Conservation (phyloP, 345 rosid genomes). For the Trapa incisa region DNA sequence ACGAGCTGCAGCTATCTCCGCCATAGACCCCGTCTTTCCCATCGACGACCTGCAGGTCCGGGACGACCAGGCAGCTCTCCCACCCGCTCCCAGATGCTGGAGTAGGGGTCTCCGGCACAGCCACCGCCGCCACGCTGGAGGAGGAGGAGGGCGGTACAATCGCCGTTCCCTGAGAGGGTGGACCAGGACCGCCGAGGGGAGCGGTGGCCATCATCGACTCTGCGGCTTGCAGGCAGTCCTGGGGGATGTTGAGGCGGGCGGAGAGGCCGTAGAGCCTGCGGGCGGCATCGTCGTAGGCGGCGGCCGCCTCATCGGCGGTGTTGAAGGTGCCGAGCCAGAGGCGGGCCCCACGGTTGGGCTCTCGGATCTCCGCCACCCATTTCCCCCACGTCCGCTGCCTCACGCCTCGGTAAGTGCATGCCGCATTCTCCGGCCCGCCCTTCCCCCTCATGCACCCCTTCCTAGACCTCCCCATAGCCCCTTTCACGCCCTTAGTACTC, state of each 20-base stretch:
- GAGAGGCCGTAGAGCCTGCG: not conserved
- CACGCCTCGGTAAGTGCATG: constrained; percentile 17
- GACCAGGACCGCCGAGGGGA: not conserved
- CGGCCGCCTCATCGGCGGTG: not conserved
- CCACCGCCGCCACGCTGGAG: not conserved
- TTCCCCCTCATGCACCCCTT: constrained; percentile 6
- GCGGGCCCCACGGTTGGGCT: constrained; percentile 31
- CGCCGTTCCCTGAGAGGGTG: not conserved
- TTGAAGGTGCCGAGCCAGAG: constrained; percentile 40
- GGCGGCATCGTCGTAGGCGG: not conserved
- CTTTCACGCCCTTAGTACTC: not conserved
- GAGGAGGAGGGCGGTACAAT: not conserved
- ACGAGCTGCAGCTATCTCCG: not conserved
- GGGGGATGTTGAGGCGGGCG: not conserved
- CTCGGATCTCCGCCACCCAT: constrained; percentile 39
- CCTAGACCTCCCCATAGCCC: not conserved
- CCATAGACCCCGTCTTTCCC: not conserved
- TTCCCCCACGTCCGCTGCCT: constrained; percentile 44
- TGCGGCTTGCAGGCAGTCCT: not conserved
- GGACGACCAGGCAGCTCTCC: not conserved
- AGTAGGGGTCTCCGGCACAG: not conserved
- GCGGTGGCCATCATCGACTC: not conserved
- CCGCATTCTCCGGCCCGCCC: constrained; percentile 6
- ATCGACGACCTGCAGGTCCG: not conserved
- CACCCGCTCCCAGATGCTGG: not conserved